Evolutionary conservation across 257 asterid genomes (phyloP).

Genomic region (Marsdenia floribunda): DNA sequence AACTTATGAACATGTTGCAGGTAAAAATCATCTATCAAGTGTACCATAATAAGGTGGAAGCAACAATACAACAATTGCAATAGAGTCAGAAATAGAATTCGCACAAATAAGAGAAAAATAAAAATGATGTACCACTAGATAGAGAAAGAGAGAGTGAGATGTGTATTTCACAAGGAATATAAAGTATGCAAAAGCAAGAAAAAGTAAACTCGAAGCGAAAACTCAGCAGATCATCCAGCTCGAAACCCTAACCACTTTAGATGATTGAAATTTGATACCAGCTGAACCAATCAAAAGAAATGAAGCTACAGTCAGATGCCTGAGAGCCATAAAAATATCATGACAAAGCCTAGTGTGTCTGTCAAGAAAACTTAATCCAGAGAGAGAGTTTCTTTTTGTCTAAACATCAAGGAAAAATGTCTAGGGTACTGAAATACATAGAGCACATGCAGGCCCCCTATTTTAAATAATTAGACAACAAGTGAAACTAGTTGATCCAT

Average conservation of each 20-base stretch:
- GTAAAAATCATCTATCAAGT: background rate
- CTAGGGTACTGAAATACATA: background rate
- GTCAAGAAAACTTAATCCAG: no score
- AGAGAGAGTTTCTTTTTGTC: background rate
- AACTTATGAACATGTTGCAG: constrained; percentile 4
- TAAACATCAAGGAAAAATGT: background rate
- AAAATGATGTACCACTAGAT: background rate
- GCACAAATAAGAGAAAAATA: no score
- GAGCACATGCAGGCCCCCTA: background rate
- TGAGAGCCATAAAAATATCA: no score
- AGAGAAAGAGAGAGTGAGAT: background rate
- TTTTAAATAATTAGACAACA: background rate
- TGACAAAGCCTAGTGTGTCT: no score
- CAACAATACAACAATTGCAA: background rate
- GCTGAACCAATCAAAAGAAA: no score
- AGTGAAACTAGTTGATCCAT: background rate
- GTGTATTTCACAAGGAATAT: background rate
- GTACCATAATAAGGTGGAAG: background rate
- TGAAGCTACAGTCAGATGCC: no score
- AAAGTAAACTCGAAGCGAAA: background rate
- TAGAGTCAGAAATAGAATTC: background rate
- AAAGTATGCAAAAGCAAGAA: background rate
- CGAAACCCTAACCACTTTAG: background rate
- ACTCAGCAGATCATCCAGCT: background rate
- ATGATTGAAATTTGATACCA: background rate